Evolutionary conservation across 192 early-diverging fungal genomes (phyloP).

Genomic region (Gonapodya sp.): DNA sequence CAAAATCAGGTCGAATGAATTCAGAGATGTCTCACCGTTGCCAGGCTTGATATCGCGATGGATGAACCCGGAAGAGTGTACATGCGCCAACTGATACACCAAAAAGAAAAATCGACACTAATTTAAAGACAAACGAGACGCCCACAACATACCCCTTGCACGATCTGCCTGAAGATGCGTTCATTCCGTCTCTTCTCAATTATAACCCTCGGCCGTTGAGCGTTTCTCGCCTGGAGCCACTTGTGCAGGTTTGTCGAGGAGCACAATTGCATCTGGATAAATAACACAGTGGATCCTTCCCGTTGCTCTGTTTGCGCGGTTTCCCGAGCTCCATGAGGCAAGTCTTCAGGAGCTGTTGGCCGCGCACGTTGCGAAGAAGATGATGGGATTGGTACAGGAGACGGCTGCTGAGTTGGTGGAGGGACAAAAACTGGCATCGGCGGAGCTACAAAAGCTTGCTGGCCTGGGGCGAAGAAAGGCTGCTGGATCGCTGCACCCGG

Average conservation of each 20-base stretch:
- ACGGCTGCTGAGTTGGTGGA: neutral
- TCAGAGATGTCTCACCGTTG: slow-evolving; percentile 50
- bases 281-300: slow-evolving; percentile 31
- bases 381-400: neutral
- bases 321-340: neutral
- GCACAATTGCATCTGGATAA: slow-evolving; percentile 93
- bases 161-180: slow-evolving; percentile 60
- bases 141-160: slow-evolving; percentile 26
- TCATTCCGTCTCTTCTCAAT: slow-evolving; percentile 45
- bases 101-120: too few relatives aligned
- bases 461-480: neutral
- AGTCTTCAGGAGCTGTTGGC: neutral
- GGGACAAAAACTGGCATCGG: neutral
- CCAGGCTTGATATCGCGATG: slow-evolving; percentile 69
- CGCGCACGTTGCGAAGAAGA: neutral
- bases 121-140: too few relatives aligned
- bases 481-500: neutral
- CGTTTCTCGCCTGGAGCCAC: slow-evolving; percentile 37
- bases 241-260: slow-evolving; percentile 33
- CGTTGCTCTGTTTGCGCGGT: neutral
- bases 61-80: slow-evolving; percentile 62
- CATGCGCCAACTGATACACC: slow-evolving; percentile 59
- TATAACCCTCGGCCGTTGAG: slow-evolving; percentile 20
- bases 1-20: too few relatives aligned
- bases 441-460: neutral